A percentile compares a stretch with the other conserved stretches of the same genome.
Evolutionary conservation across 306 rosid genomes (phyloP).

Genomic region (Vigna radiata): DNA sequence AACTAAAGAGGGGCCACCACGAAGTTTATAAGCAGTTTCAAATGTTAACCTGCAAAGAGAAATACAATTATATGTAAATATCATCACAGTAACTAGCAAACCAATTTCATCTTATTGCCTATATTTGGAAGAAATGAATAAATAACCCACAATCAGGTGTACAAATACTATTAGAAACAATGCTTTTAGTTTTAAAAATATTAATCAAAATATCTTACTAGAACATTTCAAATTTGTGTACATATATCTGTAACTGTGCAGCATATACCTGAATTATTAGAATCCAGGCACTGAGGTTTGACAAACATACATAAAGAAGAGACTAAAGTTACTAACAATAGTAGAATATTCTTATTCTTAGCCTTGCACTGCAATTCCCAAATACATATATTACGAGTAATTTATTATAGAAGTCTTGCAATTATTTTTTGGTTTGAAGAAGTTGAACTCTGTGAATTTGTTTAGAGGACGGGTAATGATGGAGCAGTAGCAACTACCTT

Average conservation of each 20-base stretch:
- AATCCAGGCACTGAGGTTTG: constrained; percentile 13
- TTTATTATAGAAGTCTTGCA: background rate
- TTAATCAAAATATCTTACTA: constrained; percentile 1
- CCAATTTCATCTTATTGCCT: constrained; percentile 24
- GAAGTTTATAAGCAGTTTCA: constrained; percentile 90
- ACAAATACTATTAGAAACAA: constrained; percentile 8
- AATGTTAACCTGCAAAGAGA: constrained; percentile 79
- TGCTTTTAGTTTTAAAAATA: constrained; percentile 5
- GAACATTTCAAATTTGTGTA: constrained; percentile 20
- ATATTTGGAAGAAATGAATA: background rate
- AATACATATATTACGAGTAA: constrained; percentile 7
- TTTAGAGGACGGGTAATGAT: constrained; percentile 15
- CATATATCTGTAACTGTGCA: background rate
- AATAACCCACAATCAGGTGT: constrained; percentile 17
- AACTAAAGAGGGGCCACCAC: constrained; percentile 97
- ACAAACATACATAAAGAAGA: constrained; percentile 27
- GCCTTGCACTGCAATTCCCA: constrained; percentile 14
- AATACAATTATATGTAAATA: constrained; percentile 36
- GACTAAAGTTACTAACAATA: constrained; percentile 6
- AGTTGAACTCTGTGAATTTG: constrained; percentile 11
- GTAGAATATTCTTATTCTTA: constrained; percentile 18
- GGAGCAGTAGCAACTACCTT: constrained; percentile 26
- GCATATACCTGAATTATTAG: constrained; percentile 23
- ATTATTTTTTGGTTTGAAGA: background rate
- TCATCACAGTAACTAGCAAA: constrained; percentile 28